Conservation (phyloP, 148 eudicot species). For the Vaccinium myrtillus region DNA sequence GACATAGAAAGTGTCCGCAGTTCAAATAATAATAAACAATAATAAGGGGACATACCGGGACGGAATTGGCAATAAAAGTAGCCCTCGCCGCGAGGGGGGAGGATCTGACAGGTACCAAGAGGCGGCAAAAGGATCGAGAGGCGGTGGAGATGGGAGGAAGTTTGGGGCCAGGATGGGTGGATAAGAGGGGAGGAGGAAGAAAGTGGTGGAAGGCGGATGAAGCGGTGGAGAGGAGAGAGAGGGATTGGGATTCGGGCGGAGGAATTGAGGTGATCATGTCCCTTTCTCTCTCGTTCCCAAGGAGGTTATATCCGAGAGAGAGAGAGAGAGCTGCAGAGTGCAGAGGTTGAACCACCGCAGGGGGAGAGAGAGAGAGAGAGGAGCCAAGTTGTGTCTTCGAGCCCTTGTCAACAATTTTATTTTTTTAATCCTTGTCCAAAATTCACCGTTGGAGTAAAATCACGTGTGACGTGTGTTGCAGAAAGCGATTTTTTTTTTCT, state of each 20-base stretch:
- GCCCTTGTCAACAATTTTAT: too few species aligned
- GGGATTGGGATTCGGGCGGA: slow-evolving; percentile 27
- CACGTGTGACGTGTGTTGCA: too few species aligned
- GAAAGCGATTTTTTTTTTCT: too few species aligned
- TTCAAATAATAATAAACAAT: too few species aligned
- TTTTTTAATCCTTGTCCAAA: too few species aligned
- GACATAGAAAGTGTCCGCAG: too few species aligned
- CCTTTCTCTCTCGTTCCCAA: background rate
- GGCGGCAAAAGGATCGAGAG: background rate
- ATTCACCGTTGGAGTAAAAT: too few species aligned
- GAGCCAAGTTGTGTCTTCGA: too few species aligned
- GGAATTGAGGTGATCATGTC: slow-evolving; percentile 39
- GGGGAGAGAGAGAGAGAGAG: too few species aligned
- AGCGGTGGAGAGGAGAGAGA: slow-evolving; percentile 25
- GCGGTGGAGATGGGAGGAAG: slow-evolving; percentile 8
- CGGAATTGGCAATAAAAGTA: slow-evolving; percentile 27
- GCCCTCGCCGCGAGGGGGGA: slow-evolving; percentile 19
- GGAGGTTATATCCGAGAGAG: background rate
- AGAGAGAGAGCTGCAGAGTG: too few species aligned
- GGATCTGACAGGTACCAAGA: slow-evolving; percentile 20
- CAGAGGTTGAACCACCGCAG: too few species aligned
- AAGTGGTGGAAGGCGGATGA: slow-evolving; percentile 20
- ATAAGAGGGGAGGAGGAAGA: slow-evolving; percentile 24
- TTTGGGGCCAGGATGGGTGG: background rate
- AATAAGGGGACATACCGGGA: slow-evolving; percentile 22